A percentile compares a stretch with the other conserved stretches of the same genome.
Evolutionary conservation across 345 rosid genomes (phyloP).

Genomic region (Populus ilicifolia): DNA sequence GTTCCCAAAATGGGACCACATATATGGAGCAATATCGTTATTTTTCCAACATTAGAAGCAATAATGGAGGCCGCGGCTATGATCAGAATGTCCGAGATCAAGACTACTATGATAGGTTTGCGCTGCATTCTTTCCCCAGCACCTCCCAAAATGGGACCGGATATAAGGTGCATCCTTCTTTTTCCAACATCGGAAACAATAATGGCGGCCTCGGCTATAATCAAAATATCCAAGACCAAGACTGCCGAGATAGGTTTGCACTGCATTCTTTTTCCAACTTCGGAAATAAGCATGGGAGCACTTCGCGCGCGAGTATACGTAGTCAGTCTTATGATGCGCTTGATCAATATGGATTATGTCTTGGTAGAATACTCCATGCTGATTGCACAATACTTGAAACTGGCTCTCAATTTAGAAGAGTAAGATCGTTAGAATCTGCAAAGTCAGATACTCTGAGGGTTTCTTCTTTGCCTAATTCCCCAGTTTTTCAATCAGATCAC

Average conservation of each 20-base stretch:
- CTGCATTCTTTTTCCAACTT: too few species aligned
- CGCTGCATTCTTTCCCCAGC: too few species aligned
- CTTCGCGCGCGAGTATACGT: neutral
- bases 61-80: too few species aligned
- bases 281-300: too few species aligned
- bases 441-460: neutral
- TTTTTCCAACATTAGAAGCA: too few species aligned
- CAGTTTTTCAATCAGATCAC: neutral
- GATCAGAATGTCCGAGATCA: too few species aligned
- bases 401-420: neutral
- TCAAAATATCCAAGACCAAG: too few species aligned
- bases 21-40: too few species aligned
- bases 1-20: too few species aligned
- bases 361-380: neutral
- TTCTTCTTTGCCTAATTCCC: neutral
- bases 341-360: too few species aligned
- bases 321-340: neutral
- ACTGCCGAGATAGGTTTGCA: too few species aligned
- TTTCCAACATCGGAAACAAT: neutral
- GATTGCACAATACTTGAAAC: neutral
- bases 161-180: neutral
- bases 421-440: neutral
- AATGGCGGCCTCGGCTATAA: neutral
- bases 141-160: neutral
- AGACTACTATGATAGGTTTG: too few species aligned